A percentile compares a stretch with the other conserved stretches of the same genome.
Evolutionary conservation across 208 protist species (phyloP).

Genomic region (Trypanosoma cruzi): DNA sequence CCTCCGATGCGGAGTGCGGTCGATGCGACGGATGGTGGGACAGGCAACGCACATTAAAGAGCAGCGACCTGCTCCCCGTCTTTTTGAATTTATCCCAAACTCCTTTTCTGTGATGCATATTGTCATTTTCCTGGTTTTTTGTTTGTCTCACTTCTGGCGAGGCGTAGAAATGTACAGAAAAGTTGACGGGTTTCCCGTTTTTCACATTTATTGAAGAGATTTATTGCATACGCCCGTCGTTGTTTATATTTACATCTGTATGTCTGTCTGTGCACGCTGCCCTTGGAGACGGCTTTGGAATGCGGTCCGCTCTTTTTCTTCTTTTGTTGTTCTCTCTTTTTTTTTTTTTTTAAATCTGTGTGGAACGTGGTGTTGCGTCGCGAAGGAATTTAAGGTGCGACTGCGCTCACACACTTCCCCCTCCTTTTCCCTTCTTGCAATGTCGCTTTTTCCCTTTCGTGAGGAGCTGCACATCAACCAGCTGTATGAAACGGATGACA

Average conservation of each 20-base stretch:
- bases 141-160: neutral
- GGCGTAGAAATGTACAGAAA: neutral
- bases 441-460: constrained; percentile 71
- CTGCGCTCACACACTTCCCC: neutral
- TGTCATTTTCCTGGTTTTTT: neutral
- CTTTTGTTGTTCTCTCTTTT: constrained; percentile 10
- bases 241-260: neutral
- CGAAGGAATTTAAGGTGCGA: constrained; percentile 13
- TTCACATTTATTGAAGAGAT: neutral
- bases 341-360: constrained; percentile 13
- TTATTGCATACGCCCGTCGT: neutral
- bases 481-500: constrained; percentile 76
- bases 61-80: neutral
- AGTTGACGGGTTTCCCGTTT: neutral
- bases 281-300: neutral
- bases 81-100: neutral
- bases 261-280: neutral
- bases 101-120: neutral
- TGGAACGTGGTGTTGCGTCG: neutral
- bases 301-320: neutral
- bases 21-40: neutral
- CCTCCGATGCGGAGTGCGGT: neutral
- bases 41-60: neutral
- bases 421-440: neutral
- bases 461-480: constrained; percentile 51